phyloP scores from a whole-genome alignment of 495 filamentous ascomycete species.

The Aspergillus baeticus region DNA sequence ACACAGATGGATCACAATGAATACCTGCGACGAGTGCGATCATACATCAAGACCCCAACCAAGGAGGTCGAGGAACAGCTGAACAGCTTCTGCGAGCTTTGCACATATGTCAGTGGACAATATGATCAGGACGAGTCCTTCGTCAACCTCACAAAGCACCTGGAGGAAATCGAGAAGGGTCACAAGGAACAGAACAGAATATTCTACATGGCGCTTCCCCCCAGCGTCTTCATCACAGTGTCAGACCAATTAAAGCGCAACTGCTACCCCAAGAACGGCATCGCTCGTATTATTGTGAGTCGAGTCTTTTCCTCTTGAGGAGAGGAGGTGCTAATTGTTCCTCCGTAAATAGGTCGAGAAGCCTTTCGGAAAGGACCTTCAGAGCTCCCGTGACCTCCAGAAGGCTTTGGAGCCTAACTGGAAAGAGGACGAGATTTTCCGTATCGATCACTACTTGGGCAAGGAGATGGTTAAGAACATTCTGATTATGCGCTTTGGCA shows the following conservation, averaged over 20 bases:
- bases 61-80: slow-evolving; percentile 97
- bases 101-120: slow-evolving; percentile 92
- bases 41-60: slow-evolving; percentile 97
- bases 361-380: slow-evolving; percentile 96
- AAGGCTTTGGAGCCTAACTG: slow-evolving; percentile 96
- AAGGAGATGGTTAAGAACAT: slow-evolving; percentile 99
- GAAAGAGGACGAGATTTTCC: slow-evolving; percentile 99
- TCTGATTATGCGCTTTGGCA: slow-evolving; percentile 95
- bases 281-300: slow-evolving; percentile 88
- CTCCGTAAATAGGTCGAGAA: slow-evolving; percentile 78
- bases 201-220: slow-evolving; percentile 99
- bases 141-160: slow-evolving; percentile 79
- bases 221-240: slow-evolving; percentile 96
- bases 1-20: slow-evolving; percentile 99
- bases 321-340: slow-evolving; percentile 11
- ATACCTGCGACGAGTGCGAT: slow-evolving; percentile 88
- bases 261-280: slow-evolving; percentile 87
- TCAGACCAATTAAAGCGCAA: slow-evolving; percentile 95
- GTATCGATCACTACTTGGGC: slow-evolving; percentile 98
- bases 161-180: slow-evolving; percentile 82
- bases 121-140: slow-evolving; percentile 98
- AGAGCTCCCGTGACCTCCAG: slow-evolving; percentile 90
- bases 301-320: not conserved
- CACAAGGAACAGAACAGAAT: slow-evolving; percentile 83
- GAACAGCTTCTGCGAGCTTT: slow-evolving; percentile 80